A percentile compares a stretch with the other conserved stretches of the same genome.
Evolutionary conservation across 2,329 filamentous ascomycete species (phyloP).

Genomic region (Mariannaea sp.): DNA sequence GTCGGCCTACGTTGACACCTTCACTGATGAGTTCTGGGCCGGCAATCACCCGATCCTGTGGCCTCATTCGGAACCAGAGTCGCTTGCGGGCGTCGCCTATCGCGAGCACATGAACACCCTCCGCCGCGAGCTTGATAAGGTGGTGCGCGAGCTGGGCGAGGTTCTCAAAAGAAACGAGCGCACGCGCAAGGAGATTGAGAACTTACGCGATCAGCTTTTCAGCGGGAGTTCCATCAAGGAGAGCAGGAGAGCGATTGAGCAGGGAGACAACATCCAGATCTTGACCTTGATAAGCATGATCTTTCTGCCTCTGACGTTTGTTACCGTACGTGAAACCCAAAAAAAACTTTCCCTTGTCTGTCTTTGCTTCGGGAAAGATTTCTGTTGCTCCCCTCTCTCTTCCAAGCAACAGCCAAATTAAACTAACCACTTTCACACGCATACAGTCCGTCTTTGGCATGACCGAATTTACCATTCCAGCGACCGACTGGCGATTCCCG

Average conservation of each 20-base stretch:
- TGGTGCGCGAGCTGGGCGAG: constrained; percentile 54
- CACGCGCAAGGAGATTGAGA: constrained; percentile 59
- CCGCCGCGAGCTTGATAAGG: constrained; percentile 54
- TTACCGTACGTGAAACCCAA: constrained; percentile 54
- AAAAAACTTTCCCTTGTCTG: too few relatives aligned
- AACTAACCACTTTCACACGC: too few relatives aligned
- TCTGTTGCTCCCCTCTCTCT: too few relatives aligned
- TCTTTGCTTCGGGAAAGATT: too few relatives aligned
- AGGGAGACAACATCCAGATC: constrained; percentile 65
- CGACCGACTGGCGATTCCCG: constrained; percentile 51
- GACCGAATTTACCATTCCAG: constrained; percentile 50
- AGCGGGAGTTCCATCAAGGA: constrained; percentile 67
- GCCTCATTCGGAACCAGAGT: constrained; percentile 55
- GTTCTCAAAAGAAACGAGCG: constrained; percentile 58
- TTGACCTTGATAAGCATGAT: constrained; percentile 65
- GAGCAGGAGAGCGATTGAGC: constrained; percentile 63
- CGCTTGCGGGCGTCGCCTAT: constrained; percentile 53
- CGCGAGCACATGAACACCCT: constrained; percentile 53
- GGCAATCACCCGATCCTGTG: constrained; percentile 60
- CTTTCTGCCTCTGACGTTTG: constrained; percentile 65
- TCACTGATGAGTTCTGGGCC: constrained; percentile 63
- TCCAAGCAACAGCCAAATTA: neutral
- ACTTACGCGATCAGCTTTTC: constrained; percentile 65
- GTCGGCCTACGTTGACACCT: constrained; percentile 60
- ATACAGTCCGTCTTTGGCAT: constrained; percentile 61